These are phyloP conservation scores for Trypanosoma vivax DNA, from an alignment of 208 protist species.

Conservation along the genomic window DNA sequence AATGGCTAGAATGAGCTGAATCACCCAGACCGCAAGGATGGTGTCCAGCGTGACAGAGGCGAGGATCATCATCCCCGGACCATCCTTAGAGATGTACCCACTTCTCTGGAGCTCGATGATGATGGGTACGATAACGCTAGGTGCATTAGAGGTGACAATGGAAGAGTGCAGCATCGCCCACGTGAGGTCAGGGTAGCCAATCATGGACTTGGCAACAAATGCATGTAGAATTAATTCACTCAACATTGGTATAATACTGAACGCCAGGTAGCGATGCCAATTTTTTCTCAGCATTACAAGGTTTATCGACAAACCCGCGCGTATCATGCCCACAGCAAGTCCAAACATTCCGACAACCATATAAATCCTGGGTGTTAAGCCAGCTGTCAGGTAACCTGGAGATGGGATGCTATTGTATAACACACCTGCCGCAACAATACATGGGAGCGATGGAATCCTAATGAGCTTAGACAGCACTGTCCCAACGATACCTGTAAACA, in stretches of 20 bases:
- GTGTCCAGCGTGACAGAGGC: conserved; percentile 40
- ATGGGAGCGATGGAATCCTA: conserved; percentile 36
- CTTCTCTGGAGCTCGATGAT: conserved; percentile 41
- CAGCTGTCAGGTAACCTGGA: conserved; percentile 31
- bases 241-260: conserved; percentile 35
- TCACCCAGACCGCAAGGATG: conserved; percentile 31
- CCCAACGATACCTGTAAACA: conserved; percentile 40
- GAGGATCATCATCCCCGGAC: conserved; percentile 54
- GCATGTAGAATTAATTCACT: conserved; percentile 40
- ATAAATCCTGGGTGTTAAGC: conserved; percentile 30
- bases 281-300: conserved; percentile 42
- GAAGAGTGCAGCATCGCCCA: conserved; percentile 47
- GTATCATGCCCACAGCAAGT: conserved; percentile 40
- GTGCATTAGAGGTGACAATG: conserved; percentile 38
- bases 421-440: conserved; percentile 42
- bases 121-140: conserved; percentile 37
- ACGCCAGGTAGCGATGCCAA: conserved; percentile 35
- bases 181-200: conserved; percentile 32
- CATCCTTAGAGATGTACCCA: conserved; percentile 42
- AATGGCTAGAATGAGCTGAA: conserved; percentile 40
- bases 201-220: conserved; percentile 33
- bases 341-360: conserved; percentile 34
- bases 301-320: conserved; percentile 51
- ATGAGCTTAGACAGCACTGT: conserved; percentile 27
- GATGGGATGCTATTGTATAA: conserved; percentile 55